Conservation (phyloP, 75 land plant species). For the Sequoia sempervirens region DNA sequence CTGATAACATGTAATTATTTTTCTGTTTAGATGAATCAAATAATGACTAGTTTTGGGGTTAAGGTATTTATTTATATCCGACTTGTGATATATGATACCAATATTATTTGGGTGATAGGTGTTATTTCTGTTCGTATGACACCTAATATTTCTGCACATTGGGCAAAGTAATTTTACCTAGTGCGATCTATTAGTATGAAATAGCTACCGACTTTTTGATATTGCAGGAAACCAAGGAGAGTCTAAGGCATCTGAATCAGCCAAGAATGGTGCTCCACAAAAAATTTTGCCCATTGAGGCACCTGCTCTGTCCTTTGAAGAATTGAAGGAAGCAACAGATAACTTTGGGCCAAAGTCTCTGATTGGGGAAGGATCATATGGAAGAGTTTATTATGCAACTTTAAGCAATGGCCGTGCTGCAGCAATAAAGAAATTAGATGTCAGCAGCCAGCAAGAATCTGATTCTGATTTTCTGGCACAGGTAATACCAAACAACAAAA, state of each 20-base stretch:
- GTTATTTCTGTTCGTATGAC: not conserved
- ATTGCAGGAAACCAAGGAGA: constrained; percentile 21
- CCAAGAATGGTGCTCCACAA: constrained; percentile 13
- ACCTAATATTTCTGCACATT: not conserved
- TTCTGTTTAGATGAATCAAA: not conserved
- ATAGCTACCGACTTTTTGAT: not conserved
- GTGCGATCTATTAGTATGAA: not conserved
- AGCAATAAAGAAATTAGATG: constrained; percentile 72
- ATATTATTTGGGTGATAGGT: not conserved
- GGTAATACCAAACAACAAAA: constrained; percentile 13
- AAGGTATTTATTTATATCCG: not conserved
- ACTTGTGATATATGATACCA: not conserved
- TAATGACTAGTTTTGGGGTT: not conserved
- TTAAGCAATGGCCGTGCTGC: constrained; percentile 42
- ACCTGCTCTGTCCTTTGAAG: constrained; percentile 49
- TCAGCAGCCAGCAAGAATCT: constrained; percentile 41
- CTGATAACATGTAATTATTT: not conserved
- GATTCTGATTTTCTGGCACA: constrained; percentile 58
- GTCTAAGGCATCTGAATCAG: constrained; percentile 15
- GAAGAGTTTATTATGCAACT: constrained; percentile 71
- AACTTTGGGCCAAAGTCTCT: constrained; percentile 73
- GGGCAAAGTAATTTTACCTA: not conserved
- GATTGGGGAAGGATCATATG: constrained; percentile 83
- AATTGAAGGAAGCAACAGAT: constrained; percentile 63
- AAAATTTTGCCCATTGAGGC: constrained; percentile 46